A percentile compares a stretch with the other conserved stretches of the same genome.
Conservation (phyloP, 345 rosid genomes). For the Aurinia saxatilis region DNA sequence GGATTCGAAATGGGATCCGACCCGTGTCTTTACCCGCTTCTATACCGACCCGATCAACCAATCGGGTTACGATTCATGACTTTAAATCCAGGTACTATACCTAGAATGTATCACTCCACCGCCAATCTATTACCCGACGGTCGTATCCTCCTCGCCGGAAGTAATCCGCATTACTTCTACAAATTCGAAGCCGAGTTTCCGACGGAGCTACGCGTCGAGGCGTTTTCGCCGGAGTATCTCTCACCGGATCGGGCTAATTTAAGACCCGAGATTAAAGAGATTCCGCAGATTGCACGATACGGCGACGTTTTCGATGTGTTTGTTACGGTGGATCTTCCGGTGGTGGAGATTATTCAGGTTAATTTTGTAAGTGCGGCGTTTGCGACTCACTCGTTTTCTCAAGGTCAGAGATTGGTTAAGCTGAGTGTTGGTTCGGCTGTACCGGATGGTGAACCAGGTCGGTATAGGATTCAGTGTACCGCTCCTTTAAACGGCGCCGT, state of each 20-base stretch:
- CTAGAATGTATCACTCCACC: conserved; percentile 88
- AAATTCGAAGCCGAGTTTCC: conserved; percentile 54
- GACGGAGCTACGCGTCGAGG: conserved; percentile 74
- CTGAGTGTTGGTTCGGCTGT: conserved; percentile 49
- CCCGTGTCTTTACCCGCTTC: conserved; percentile 54
- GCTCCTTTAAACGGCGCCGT: conserved; percentile 71
- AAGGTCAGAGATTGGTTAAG: conserved; percentile 76
- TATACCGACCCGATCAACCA: conserved; percentile 61
- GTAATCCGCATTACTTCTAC: conserved; percentile 80
- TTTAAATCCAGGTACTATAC: conserved; percentile 65
- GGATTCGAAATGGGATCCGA: conserved; percentile 62
- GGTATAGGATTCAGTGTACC: conserved; percentile 52
- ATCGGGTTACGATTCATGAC: conserved; percentile 60
- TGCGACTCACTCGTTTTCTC: conserved; percentile 80
- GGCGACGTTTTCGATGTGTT: conserved; percentile 41
- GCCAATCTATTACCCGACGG: conserved; percentile 88
- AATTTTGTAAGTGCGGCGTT: conserved; percentile 69
- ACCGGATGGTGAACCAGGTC: conserved; percentile 36
- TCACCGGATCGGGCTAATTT: conserved; percentile 67
- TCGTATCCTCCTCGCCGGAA: conserved; percentile 67
- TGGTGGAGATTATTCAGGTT: conserved; percentile 59
- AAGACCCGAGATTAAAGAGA: conserved; percentile 52
- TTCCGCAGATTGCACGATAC: conserved; percentile 46
- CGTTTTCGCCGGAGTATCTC: conserved; percentile 83
- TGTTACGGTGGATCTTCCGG: conserved; percentile 56